Evolutionary conservation across 2,329 filamentous ascomycete species (phyloP), one percentile per base, ranked within the genome.

Genomic region (Epichloe brachyelytri): DNA sequence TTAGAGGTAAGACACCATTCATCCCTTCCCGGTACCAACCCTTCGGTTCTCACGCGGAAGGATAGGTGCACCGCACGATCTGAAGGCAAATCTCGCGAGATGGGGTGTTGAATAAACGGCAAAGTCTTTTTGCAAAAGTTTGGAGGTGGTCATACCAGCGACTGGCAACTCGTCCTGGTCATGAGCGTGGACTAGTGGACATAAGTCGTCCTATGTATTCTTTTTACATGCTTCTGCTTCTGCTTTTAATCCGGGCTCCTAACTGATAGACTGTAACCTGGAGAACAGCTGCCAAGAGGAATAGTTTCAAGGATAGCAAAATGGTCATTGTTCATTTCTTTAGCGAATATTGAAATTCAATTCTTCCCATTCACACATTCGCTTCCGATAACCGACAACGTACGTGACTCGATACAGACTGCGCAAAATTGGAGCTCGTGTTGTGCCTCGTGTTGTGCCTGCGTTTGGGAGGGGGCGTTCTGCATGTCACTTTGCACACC

Each of bases 1-100:
- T 30, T 57, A 56, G 55, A 63, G 62, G 64, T 66, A 59, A 53
- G 63, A 43, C 15, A 15, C 11, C 37, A 34, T 17, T 14, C 47
- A 37, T 11, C 12, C 26, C 14, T 10, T 26, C 10, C 11, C 11
- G 15, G 36, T 46, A 10, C 26, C 26, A 19, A 7, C 19, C 3
- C 15, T 19, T 22, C 19, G 3, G 46, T 52, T 50, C 53, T 56
- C 37, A 53, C 51, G 36, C 40, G 38, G 26, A 39, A 20, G 17
- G 30, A 49, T 19, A 53, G 48, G 34, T 39, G 37, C 51, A 19
- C 46, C 44, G 47, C 19, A 49, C 48, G 45, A 44, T 46, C 51
- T 46, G 15, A 48, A 49, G 43, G 49, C 51, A 34, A 50, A 48
- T 48, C 46, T 40, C 48, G 45, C 46, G 49, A 37, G 38, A 50